Evolutionary conservation across 2,329 filamentous ascomycete species (phyloP).

Genomic region (Penicillium rolfsii): DNA sequence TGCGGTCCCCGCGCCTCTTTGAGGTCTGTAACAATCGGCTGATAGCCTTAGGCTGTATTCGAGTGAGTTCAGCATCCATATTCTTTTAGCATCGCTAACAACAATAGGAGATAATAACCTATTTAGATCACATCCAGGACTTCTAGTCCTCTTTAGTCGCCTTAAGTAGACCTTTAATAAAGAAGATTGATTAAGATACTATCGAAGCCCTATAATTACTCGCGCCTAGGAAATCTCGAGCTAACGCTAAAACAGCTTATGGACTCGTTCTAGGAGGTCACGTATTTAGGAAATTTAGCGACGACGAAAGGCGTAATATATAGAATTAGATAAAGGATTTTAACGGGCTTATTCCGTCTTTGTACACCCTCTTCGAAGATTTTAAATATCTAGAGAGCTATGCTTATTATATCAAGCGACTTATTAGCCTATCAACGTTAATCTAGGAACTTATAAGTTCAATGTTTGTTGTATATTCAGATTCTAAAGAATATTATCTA

Average conservation of each 20-base stretch:
- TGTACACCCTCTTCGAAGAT: constrained; percentile 45
- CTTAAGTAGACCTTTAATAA: constrained; percentile 16
- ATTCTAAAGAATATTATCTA: not conserved
- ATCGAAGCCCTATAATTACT: not conserved
- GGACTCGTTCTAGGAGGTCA: not conserved
- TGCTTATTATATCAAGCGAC: constrained; percentile 34
- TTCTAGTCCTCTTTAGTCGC: constrained; percentile 29
- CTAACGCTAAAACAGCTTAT: not conserved
- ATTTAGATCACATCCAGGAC: constrained; percentile 21
- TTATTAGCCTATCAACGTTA: constrained; percentile 16
- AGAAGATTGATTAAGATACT: constrained; percentile 25
- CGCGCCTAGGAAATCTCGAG: not conserved
- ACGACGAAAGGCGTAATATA: constrained; percentile 34
- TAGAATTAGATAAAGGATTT: constrained; percentile 32
- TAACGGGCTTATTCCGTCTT: constrained; percentile 39
- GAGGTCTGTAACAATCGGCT: too few relatives aligned
- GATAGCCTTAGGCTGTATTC: not conserved
- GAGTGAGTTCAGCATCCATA: not conserved
- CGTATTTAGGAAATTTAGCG: not conserved
- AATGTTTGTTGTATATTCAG: not conserved
- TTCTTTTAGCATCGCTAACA: not conserved
- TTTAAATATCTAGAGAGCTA: constrained; percentile 39
- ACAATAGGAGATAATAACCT: constrained; percentile 26
- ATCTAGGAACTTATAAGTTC: constrained; percentile 1
- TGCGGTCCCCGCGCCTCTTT: too few relatives aligned